These are phyloP conservation scores for Hydnomerulius pinastri DNA, from an alignment of 768 basidiomycete species.

Conservation along the genomic window DNA sequence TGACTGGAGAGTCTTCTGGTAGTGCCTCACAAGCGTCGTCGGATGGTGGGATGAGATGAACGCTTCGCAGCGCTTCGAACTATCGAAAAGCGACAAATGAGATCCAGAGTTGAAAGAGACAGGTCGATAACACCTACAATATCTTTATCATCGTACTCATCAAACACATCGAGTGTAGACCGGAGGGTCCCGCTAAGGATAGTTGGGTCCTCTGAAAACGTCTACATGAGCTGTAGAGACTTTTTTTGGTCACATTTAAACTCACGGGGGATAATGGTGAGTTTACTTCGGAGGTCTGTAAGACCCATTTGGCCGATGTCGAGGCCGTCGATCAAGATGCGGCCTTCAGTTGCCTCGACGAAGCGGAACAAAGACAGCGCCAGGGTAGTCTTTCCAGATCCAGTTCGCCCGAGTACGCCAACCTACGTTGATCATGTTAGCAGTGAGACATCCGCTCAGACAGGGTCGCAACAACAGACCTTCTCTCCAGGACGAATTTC, in stretches of 20 bases:
- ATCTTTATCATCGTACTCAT: conserved; percentile 77
- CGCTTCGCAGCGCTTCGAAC: conserved; percentile 75
- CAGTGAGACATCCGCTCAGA: background rate
- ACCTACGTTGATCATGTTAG: conserved; percentile 37
- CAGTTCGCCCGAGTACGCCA: conserved; percentile 63
- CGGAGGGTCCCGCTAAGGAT: conserved; percentile 78
- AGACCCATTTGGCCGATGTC: conserved; percentile 78
- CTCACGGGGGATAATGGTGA: conserved; percentile 71
- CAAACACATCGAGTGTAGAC: conserved; percentile 77
- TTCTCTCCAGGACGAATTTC: conserved; percentile 70
- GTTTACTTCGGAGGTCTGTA: conserved; percentile 68
- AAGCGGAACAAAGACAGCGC: conserved; percentile 82
- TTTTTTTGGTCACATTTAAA: conserved; percentile 4
- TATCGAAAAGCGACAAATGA: conserved; percentile 29
- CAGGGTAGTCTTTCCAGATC: conserved; percentile 72
- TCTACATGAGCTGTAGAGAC: background rate
- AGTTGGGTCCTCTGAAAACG: conserved; percentile 71
- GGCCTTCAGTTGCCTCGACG: conserved; percentile 76
- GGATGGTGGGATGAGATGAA: conserved; percentile 62
- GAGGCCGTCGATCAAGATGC: conserved; percentile 68
- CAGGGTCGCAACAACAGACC: conserved; percentile 33
- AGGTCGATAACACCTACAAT: too few relatives aligned
- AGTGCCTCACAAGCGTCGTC: conserved; percentile 36
- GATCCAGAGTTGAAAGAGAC: too few relatives aligned
- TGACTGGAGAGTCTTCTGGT: conserved; percentile 28